Evolutionary conservation across 345 rosid species (phyloP).

Genomic region (Rhodamnia rubescens): DNA sequence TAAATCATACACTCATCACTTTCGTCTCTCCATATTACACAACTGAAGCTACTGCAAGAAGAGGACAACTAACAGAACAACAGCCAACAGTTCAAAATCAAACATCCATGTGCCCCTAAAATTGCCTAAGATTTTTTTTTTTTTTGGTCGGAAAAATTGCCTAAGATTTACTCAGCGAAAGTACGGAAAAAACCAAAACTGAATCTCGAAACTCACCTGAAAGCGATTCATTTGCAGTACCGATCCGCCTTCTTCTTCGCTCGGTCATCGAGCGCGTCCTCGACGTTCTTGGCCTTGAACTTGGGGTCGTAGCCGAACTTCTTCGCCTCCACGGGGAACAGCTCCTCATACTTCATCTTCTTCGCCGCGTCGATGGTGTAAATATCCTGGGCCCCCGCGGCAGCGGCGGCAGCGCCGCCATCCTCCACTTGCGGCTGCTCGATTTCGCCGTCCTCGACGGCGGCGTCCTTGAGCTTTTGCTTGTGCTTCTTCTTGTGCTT

Average conservation of each 20-base stretch:
- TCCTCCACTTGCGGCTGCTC: conserved; percentile 6
- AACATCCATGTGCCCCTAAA: background rate
- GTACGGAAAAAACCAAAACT: background rate
- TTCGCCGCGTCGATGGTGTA: conserved; percentile 89
- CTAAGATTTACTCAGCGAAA: background rate
- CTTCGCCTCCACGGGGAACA: conserved; percentile 82
- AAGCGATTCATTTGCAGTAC: conserved; percentile 54
- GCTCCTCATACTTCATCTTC: conserved; percentile 68
- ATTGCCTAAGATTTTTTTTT: background rate
- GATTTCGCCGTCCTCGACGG: background rate
- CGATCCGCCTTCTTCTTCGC: conserved; percentile 96
- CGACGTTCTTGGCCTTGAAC: conserved; percentile 35
- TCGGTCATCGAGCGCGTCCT: conserved; percentile 86
- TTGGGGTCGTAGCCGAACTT: conserved; percentile 69
- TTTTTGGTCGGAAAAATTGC: no score
- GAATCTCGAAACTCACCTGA: background rate
- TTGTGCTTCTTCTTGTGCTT: conserved; percentile 45
- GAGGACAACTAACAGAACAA: background rate
- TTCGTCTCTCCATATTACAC: background rate
- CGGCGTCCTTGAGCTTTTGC: conserved; percentile 4
- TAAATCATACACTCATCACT: background rate
- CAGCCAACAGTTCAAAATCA: background rate
- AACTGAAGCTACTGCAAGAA: background rate
- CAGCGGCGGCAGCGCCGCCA: background rate
- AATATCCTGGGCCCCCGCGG: conserved; percentile 13